phyloP scores from a whole-genome alignment of 768 basidiomycete genomes.

The Termitomyces sp. region DNA sequence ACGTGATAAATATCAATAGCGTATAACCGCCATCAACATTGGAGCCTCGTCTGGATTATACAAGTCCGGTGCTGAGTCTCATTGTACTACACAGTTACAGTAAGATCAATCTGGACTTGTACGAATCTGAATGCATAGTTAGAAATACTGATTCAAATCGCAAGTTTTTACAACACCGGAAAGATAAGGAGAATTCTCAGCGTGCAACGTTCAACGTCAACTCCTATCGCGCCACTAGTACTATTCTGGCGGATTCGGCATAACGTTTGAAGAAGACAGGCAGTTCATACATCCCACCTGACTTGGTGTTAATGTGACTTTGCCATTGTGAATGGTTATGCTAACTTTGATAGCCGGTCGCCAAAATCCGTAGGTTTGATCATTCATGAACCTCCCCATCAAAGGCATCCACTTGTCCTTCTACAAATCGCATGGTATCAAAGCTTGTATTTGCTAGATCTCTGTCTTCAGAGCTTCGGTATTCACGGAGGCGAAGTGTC shows the following conservation, averaged over 20 bases:
- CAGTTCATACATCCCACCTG: neutral
- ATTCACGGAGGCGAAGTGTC: constrained; percentile 4
- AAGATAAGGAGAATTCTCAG: too few relatives aligned
- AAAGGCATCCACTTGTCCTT: neutral
- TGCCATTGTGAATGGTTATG: neutral
- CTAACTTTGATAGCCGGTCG: neutral
- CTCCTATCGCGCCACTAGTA: too few relatives aligned
- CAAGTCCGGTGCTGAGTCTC: too few relatives aligned
- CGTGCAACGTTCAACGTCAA: too few relatives aligned
- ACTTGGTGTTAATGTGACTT: neutral
- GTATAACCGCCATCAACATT: too few relatives aligned
- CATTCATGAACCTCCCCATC: neutral
- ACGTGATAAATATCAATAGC: too few relatives aligned
- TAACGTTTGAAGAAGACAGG: neutral
- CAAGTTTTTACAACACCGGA: too few relatives aligned
- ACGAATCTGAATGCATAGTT: too few relatives aligned
- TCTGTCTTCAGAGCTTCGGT: neutral
- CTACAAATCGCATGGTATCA: neutral
- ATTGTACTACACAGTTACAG: too few relatives aligned
- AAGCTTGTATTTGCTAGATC: neutral
- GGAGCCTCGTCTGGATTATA: too few relatives aligned
- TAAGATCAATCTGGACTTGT: too few relatives aligned
- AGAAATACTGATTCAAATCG: too few relatives aligned
- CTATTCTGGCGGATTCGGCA: neutral
- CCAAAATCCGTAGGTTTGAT: neutral